Conservation (phyloP, 495 filamentous ascomycete genomes). For the Penicillium argentinense region DNA sequence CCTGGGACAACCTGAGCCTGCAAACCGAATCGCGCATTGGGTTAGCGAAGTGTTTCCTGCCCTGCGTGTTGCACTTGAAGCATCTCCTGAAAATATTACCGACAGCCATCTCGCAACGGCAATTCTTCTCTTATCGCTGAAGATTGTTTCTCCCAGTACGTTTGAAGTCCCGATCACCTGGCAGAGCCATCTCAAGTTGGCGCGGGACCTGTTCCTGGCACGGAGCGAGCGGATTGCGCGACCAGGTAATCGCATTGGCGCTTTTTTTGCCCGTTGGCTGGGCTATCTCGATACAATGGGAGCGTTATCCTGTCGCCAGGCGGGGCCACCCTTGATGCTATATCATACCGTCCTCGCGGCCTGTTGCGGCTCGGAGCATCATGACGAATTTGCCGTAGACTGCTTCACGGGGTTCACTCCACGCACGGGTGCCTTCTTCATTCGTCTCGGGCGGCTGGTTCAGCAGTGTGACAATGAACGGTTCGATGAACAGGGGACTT, state of each 20-base stretch:
- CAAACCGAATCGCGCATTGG: slow-evolving; percentile 74
- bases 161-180: slow-evolving; percentile 73
- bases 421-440: slow-evolving; percentile 67
- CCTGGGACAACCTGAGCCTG: slow-evolving; percentile 70
- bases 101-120: slow-evolving; percentile 78
- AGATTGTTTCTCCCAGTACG: slow-evolving; percentile 81
- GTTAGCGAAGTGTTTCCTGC: slow-evolving; percentile 77
- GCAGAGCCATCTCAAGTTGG: slow-evolving; percentile 75
- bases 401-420: slow-evolving; percentile 80
- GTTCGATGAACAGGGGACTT: slow-evolving; percentile 56
- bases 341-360: slow-evolving; percentile 58
- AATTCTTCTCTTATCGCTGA: slow-evolving; percentile 82
- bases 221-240: slow-evolving; percentile 55
- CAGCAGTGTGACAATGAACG: slow-evolving; percentile 67
- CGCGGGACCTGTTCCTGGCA: slow-evolving; percentile 71
- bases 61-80: slow-evolving; percentile 64
- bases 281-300: slow-evolving; percentile 84
- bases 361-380: slow-evolving; percentile 30
- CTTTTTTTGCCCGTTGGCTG: slow-evolving; percentile 84
- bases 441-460: slow-evolving; percentile 71
- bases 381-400: slow-evolving; percentile 66
- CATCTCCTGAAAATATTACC: slow-evolving; percentile 58
- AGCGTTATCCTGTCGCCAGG: slow-evolving; percentile 68
- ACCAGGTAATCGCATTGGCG: slow-evolving; percentile 64
- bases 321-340: slow-evolving; percentile 51